These are phyloP conservation scores for Crithidia expoeki DNA, from an alignment of 208 protist genomes.

Conservation along the genomic window DNA sequence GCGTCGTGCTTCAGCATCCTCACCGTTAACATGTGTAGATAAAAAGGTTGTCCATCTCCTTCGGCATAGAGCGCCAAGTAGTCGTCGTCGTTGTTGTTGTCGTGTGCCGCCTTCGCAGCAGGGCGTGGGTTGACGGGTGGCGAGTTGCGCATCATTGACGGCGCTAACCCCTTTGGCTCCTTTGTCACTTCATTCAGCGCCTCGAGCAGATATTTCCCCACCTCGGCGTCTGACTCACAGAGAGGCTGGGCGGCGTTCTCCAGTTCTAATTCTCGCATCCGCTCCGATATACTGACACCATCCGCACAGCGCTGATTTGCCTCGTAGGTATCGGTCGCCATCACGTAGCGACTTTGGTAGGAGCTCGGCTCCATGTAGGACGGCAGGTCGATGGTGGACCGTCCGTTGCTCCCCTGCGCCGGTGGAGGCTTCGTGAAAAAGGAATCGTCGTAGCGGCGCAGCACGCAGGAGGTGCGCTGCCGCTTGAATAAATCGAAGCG, in stretches of 20 bases:
- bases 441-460: conserved; percentile 76
- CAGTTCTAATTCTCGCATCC: conserved; percentile 45
- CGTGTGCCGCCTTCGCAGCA: background rate
- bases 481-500: conserved; percentile 77
- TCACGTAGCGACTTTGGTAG: conserved; percentile 74
- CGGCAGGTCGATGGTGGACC: conserved; percentile 43
- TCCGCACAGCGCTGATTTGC: conserved; percentile 53
- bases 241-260: conserved; percentile 41
- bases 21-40: conserved; percentile 77
- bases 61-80: conserved; percentile 79
- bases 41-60: conserved; percentile 75
- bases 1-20: conserved; percentile 86
- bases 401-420: conserved; percentile 1
- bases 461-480: conserved; percentile 54
- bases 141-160: conserved; percentile 43
- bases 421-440: background rate
- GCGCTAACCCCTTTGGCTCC: conserved; percentile 41
- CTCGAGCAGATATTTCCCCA: conserved; percentile 51
- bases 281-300: conserved; percentile 48
- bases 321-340: conserved; percentile 61
- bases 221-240: conserved; percentile 57
- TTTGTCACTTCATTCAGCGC: conserved; percentile 64
- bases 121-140: conserved; percentile 40
- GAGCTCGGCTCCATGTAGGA: conserved; percentile 52
- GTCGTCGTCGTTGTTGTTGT: conserved; percentile 14